phyloP scores from a whole-genome alignment of 768 basidiomycete species.

The Cyclocybe aegerita region DNA sequence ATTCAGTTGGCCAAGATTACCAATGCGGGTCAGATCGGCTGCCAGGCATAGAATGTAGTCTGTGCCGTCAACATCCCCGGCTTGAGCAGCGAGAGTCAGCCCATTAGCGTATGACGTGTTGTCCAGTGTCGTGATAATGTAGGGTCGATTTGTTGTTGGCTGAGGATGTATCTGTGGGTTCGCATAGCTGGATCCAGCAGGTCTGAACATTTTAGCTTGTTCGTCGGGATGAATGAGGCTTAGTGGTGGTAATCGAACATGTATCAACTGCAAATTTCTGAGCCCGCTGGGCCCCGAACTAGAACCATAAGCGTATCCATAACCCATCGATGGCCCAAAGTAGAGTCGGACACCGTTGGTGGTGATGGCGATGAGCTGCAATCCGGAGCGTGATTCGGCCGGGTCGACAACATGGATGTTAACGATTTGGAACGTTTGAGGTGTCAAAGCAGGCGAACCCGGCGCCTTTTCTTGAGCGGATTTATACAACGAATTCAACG shows the following conservation, averaged over 20 bases:
- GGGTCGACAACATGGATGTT: slow-evolving; percentile 68
- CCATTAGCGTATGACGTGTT: slow-evolving; percentile 68
- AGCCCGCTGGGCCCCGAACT: slow-evolving; percentile 26
- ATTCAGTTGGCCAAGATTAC: slow-evolving; percentile 65
- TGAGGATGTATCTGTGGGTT: slow-evolving; percentile 43
- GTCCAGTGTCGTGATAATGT: slow-evolving; percentile 57
- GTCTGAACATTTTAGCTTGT: slow-evolving; percentile 49
- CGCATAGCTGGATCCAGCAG: slow-evolving; percentile 47
- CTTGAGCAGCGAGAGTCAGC: slow-evolving; percentile 67
- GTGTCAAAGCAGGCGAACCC: slow-evolving; percentile 69
- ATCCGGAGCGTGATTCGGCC: slow-evolving; percentile 63
- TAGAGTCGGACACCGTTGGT: slow-evolving; percentile 83
- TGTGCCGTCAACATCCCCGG: slow-evolving; percentile 68
- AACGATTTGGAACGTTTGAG: slow-evolving; percentile 68
- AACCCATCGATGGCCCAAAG: slow-evolving; percentile 60
- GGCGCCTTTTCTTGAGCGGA: slow-evolving; percentile 80
- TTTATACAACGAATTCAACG: slow-evolving; percentile 73
- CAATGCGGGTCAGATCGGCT: slow-evolving; percentile 74
- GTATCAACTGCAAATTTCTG: slow-evolving; percentile 63
- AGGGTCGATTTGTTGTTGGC: slow-evolving; percentile 48
- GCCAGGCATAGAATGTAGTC: slow-evolving; percentile 76
- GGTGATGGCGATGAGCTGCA: slow-evolving; percentile 82
- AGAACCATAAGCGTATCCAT: slow-evolving; percentile 49
- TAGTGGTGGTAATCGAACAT: slow-evolving; percentile 77
- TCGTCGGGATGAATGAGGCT: slow-evolving; percentile 80